Evolutionary conservation across 2,329 filamentous ascomycete genomes (phyloP), one percentile per base, ranked within the genome.

Genomic region (Emergomyces orientalis): DNA sequence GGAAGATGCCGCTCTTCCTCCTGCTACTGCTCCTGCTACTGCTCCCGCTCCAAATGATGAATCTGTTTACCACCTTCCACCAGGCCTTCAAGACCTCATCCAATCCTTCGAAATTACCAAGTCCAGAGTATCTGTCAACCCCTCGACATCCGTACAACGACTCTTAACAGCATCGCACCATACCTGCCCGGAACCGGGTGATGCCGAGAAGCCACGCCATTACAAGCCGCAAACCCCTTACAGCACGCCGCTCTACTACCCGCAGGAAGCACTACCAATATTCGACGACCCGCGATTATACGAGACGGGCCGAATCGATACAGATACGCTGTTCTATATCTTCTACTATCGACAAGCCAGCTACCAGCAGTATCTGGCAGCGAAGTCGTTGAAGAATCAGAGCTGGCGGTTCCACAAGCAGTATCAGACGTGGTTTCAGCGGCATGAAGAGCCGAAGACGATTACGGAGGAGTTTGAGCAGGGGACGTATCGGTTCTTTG

Each of bases 391-490:
- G 60, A 99, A 99, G 79, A 90, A 93, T 68, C 94, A 99, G 77
- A 97, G 92, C 76, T 99, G 94, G 94, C 85, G 94, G 63, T 99
- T 99, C 75, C 94, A 99, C 79, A 99, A 99, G 81, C 94, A 97
- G 76, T 99, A 99, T 74, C 94, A 96, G 76, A 99, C 94, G 1
- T 99, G 94, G 94, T 99, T 99, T 73, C 94, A 99, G 77, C 85
- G 94, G 60, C 94, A 99, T 69, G 94, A 99, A 73, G 94, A 99
- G 79, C 94, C 94, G 22, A 99, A 99, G 81, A 92, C 87, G 70
- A 99, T 99, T 72, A 97, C 94, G 0, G 94, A 99, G 76, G 94
- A 99, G 78, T 97, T 91, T 73, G 94, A 99, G 79, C 94, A 99
- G 78, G 94, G 94, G 66, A 99, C 94, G 30, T 99, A 99, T 80